Base-by-base conservation (phyloP, 2,329 filamentous ascomycete genomes). In the Hypoxylon sp. region DNA sequence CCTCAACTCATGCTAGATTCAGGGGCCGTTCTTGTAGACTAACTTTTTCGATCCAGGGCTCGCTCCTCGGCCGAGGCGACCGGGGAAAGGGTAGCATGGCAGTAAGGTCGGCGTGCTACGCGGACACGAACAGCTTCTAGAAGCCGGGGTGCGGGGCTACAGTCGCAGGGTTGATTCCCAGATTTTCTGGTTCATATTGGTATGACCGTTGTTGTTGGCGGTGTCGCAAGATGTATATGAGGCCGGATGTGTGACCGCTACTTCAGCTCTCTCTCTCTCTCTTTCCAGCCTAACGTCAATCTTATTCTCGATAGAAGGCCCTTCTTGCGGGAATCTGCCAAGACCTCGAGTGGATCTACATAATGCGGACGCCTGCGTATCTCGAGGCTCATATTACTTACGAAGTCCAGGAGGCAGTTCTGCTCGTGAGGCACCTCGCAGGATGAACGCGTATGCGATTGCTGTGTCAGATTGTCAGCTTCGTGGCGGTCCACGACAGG, bases 291-390 rank as follows among this genome's bases (percentile, higher is more conserved):
- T n/a, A n/a, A n/a, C 8, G 15, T 51, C 54, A 15, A 5, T 18
- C 13, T n/a, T n/a, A 26, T 24, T 23, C 35, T 47, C 47, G 41
- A 57, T 57, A n/a, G n/a, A n/a, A n/a, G n/a, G n/a, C n/a, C 15
- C 54, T 31, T 24, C 47, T 51, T 37, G 52, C 52, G 5, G 52
- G 52, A 17, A 55, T 49, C 38, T 49, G 52, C 52, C 52, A 55
- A 2, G 52, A 38, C 52, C 45, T 38, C 20, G n/a, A n/a, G n/a
- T n/a, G n/a, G n/a, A n/a, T n/a, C n/a, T n/a, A n/a, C n/a, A n/a
- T n/a, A n/a, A n/a, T n/a, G 49, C 52, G 4, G 52, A 46, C 5
- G 40, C 46, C n/a, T 45, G 29, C 17, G n/a, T n/a, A 55, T 15
- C 17, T 55, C 52, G 18, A 55, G 21, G 26, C 38, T 49, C 1